A percentile compares a stretch with the other conserved stretches of the same genome.
Evolutionary conservation across 768 basidiomycete species (phyloP).

Genomic region (Boletus sensibilis): DNA sequence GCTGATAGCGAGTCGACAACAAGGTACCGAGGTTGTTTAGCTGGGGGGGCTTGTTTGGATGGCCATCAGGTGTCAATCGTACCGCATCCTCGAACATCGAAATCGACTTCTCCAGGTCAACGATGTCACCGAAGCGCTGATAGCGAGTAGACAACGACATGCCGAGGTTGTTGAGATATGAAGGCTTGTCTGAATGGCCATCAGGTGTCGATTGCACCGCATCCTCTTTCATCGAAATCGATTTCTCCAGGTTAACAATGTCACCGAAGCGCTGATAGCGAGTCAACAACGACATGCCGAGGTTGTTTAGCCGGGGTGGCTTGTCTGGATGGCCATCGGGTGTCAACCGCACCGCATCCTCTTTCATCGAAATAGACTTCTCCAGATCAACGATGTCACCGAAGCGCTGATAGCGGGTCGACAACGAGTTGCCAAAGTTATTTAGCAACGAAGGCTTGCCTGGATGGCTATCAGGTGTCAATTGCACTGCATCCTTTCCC

Average conservation of each 20-base stretch:
- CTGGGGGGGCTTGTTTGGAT: background rate
- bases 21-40: too few species aligned
- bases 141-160: background rate
- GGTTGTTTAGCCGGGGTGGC: background rate
- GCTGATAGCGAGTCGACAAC: too few species aligned
- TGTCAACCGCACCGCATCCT: background rate
- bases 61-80: background rate
- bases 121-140: background rate
- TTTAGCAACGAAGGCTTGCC: too few species aligned
- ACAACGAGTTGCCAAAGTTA: too few species aligned
- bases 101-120: background rate
- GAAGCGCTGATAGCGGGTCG: background rate
- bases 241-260: too few species aligned
- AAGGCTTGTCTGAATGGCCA: too few species aligned
- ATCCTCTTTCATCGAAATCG: too few species aligned
- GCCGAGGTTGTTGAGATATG: background rate
- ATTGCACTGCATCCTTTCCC: too few species aligned
- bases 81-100: background rate
- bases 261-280: too few species aligned
- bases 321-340: background rate
- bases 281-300: too few species aligned
- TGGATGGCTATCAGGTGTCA: too few species aligned
- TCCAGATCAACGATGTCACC: background rate
- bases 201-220: too few species aligned
- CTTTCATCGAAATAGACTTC: background rate